Conservation (phyloP, 2,329 filamentous ascomycete species). For the Alternaria postmessia region DNA sequence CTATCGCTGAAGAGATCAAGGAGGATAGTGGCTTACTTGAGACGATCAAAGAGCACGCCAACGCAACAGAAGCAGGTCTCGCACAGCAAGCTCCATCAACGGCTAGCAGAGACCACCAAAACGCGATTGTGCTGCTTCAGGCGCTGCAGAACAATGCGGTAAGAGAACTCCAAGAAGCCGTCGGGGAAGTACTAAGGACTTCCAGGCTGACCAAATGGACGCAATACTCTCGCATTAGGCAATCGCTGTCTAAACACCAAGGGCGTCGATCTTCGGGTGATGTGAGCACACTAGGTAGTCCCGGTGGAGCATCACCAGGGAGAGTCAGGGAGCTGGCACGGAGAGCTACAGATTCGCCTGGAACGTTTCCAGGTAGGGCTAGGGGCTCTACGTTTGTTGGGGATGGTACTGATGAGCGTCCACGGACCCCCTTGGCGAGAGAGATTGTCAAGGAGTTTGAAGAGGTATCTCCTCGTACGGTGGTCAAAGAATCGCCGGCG, state of each 20-base stretch:
- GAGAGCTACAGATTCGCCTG: conserved; percentile 12
- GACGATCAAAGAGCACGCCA: conserved; percentile 45
- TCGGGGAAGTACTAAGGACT: conserved; percentile 19
- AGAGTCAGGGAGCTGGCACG: conserved; percentile 13
- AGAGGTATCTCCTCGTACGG: conserved; percentile 8
- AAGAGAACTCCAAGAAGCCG: conserved; percentile 24
- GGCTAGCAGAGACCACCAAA: conserved; percentile 45
- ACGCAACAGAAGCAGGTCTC: conserved; percentile 34
- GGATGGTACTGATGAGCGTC: not conserved
- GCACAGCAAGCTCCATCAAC: conserved; percentile 31
- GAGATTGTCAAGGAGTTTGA: conserved; percentile 11
- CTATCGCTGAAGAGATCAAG: conserved; percentile 40
- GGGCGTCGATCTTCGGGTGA: conserved; percentile 26
- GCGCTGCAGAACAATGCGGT: conserved; percentile 46
- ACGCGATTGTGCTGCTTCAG: conserved; percentile 47
- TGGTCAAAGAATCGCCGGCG: conserved; percentile 12
- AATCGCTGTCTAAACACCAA: conserved; percentile 29
- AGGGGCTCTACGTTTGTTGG: conserved; percentile 10
- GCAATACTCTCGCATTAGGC: conserved; percentile 32
- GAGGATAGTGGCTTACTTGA: conserved; percentile 40
- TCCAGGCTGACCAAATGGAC: conserved; percentile 35
- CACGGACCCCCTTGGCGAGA: conserved; percentile 8
- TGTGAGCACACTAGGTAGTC: conserved; percentile 4
- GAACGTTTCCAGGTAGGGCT: conserved; percentile 1
- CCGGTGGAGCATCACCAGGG: conserved; percentile 12